Evolutionary conservation across 2,329 filamentous ascomycete genomes (phyloP), one percentile per base, ranked within the genome.

Genomic region (Geosmithia putterillii): DNA sequence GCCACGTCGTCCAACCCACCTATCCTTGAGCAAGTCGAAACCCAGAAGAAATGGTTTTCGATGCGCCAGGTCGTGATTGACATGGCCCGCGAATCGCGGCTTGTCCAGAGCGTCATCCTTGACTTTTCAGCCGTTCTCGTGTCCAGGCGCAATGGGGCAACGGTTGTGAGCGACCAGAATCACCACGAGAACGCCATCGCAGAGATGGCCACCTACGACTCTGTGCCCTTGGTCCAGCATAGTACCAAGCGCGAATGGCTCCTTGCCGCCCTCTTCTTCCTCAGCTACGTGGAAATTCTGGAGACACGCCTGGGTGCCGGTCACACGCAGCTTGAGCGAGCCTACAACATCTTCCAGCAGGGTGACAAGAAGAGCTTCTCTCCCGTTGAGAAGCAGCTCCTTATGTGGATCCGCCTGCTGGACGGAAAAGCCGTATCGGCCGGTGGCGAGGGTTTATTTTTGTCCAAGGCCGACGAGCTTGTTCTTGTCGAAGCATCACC

Each of bases 341-440:
- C 71, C 1, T 72, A 74, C 45, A 46, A 50, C 3, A 45, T 73
- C 4, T 69, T 74, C 44, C 64, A 65, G 44, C 56, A 53, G n/a
- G 62, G 60, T 19, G 57, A 62, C 17, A 64, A 65, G 45, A 46
- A 48, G 4, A 54, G 56, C 12, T 59, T 69, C 36, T 55, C 58
- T 2, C 48, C 58, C 1, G 49, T 64, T 3, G 71, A 75, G 49
- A 64, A 66, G 46, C 65, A 70, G 8, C 50, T 76, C 0, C 59
- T 77, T 28, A 67, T 68, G 2, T 77, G 72, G 73, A 63, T 76
- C 32, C 67, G 72, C 3, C 58, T 76, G 3, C 60, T 77, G 3
- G 73, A 76, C 48, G 72, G 69, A 1, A 62, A 72, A 9, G 71
- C 73, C 4, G 71, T 75, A 12, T 72, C 70, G 2, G 73, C 72